Conservation (phyloP, 306 rosid genomes). For the Rosa chinensis region DNA sequence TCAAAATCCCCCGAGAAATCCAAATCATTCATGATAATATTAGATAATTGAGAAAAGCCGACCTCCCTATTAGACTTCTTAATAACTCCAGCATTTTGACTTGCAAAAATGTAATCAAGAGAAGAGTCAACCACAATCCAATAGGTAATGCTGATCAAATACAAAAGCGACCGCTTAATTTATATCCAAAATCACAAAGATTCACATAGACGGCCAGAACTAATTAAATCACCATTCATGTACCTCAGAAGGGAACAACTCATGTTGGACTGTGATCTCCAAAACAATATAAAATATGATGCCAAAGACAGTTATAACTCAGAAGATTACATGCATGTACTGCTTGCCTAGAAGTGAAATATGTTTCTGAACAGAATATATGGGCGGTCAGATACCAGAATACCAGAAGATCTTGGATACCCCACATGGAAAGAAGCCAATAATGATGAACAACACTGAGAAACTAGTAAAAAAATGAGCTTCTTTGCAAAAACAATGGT, state of each 20-base stretch:
- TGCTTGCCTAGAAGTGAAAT: neutral
- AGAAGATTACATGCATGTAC: slow-evolving; percentile 1
- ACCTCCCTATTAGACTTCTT: neutral
- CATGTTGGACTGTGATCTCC: neutral
- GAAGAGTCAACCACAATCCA: slow-evolving; percentile 15
- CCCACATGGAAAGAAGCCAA: neutral
- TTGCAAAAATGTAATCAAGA: neutral
- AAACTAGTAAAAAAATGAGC: neutral
- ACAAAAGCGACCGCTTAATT: neutral
- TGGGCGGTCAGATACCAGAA: slow-evolving; percentile 2
- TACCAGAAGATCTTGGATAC: slow-evolving; percentile 1
- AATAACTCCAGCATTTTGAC: slow-evolving; percentile 13
- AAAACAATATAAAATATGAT: neutral
- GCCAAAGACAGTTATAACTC: neutral
- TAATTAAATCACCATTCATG: neutral
- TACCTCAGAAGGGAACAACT: neutral
- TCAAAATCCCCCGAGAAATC: neutral
- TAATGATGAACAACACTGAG: neutral
- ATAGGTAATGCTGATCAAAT: slow-evolving; percentile 7
- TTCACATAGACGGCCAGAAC: neutral
- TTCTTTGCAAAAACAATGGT: neutral
- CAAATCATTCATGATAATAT: slow-evolving; percentile 1
- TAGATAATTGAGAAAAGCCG: slow-evolving; percentile 1
- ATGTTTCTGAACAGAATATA: slow-evolving; percentile 12
- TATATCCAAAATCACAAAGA: neutral